Percentiles rank a stretch among this genome's conserved stretches.
Conservation (phyloP, 2,329 filamentous ascomycete species). For the Aspergillus floridensis region DNA sequence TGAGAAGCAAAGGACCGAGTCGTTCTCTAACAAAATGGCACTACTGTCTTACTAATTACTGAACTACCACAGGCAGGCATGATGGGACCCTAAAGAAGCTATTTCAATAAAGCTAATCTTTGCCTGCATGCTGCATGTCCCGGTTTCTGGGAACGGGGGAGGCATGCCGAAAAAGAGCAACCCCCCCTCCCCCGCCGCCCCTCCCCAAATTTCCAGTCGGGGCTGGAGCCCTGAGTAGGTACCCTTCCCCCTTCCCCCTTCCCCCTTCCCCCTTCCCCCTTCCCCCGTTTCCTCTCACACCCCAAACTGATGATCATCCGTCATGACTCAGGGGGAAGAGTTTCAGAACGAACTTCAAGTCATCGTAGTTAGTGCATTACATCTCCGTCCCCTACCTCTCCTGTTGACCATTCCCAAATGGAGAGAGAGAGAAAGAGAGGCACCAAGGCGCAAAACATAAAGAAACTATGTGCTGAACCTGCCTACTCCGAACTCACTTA, state of each 20-base stretch:
- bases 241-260: no score
- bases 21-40: background rate
- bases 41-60: background rate
- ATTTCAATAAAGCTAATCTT: background rate
- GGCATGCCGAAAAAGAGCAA: background rate
- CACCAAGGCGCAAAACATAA: background rate
- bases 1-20: no score
- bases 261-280: no score
- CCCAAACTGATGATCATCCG: background rate
- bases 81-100: background rate
- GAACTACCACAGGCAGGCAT: background rate
- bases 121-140: slow-evolving; percentile 2
- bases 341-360: no score
- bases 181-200: no score
- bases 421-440: background rate
- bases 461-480: background rate
- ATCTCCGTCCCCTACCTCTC: background rate
- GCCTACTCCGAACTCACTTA: background rate
- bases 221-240: background rate
- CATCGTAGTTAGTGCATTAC: background rate
- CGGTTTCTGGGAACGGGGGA: slow-evolving; percentile 8
- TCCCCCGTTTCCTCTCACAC: no score
- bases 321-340: background rate
- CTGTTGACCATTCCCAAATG: background rate
- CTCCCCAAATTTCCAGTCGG: background rate